Conservation (phyloP, 2,329 filamentous ascomycete species). For the Xylaria sp. region DNA sequence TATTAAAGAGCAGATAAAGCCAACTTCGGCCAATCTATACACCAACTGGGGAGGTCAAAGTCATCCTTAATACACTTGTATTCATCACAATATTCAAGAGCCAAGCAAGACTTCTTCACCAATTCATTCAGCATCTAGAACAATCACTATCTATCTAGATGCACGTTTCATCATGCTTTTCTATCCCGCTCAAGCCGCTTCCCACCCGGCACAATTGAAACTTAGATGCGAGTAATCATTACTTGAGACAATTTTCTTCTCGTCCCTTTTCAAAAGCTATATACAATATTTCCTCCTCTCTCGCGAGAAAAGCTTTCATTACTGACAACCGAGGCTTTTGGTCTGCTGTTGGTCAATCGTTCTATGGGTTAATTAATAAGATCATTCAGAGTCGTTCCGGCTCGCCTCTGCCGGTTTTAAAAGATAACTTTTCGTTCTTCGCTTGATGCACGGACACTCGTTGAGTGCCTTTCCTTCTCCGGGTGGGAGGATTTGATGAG, state of each 20-base stretch:
- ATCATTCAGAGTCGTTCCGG: constrained; percentile 22
- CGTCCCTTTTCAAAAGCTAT: constrained; percentile 14
- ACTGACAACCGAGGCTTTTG: constrained; percentile 21
- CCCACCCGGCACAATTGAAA: not conserved
- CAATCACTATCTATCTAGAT: constrained; percentile 7
- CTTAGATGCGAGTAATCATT: not conserved
- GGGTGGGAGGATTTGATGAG: not conserved
- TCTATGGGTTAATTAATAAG: constrained; percentile 31
- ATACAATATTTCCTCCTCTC: constrained; percentile 19
- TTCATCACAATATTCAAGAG: not conserved
- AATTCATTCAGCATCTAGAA: not conserved
- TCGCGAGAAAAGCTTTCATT: constrained; percentile 20
- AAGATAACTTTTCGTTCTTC: not conserved
- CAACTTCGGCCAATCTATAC: not conserved
- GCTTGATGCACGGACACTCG: not conserved
- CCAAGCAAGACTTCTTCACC: not conserved
- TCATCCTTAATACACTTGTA: not conserved
- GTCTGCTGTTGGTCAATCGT: constrained; percentile 23
- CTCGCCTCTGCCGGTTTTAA: constrained; percentile 20
- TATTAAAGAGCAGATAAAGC: not conserved
- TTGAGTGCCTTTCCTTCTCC: not conserved
- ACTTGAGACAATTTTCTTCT: not conserved
- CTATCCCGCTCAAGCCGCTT: not conserved
- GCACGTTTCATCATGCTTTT: not conserved
- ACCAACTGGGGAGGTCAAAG: not conserved